A percentile compares a stretch with the other conserved stretches of the same genome.
These are phyloP conservation scores for Umbellularia californica DNA, from an alignment of 164 flowering plant genomes.

Conservation along the genomic window DNA sequence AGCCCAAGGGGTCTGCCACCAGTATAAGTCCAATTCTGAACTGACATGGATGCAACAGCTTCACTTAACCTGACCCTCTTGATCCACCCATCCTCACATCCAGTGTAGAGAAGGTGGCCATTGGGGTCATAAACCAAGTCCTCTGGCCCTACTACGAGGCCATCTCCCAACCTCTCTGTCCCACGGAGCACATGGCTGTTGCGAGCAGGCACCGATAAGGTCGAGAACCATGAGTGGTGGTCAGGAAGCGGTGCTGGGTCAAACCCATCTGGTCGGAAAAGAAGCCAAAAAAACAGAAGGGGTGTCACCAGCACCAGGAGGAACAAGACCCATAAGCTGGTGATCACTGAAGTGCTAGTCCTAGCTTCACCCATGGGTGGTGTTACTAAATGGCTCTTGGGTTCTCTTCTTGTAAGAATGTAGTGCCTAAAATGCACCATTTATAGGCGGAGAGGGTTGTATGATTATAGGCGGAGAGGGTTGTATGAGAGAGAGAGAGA, in stretches of 20 bases:
- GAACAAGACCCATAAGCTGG: too few species aligned
- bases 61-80: conserved; percentile 45
- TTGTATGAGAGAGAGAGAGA: too few species aligned
- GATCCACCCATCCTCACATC: conserved; percentile 78
- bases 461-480: too few species aligned
- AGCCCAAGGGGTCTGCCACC: conserved; percentile 79
- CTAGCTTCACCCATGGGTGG: too few species aligned
- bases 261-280: conserved; percentile 28
- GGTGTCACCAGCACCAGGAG: too few species aligned
- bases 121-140: conserved; percentile 56
- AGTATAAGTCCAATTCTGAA: conserved; percentile 52
- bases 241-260: conserved; percentile 53
- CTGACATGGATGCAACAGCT: conserved; percentile 20
- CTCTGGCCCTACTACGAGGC: conserved; percentile 56
- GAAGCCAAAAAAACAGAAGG: too few species aligned
- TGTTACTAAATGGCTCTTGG: too few species aligned
- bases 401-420: too few species aligned
- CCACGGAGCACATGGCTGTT: conserved; percentile 33
- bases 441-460: too few species aligned
- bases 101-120: conserved; percentile 47
- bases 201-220: conserved; percentile 20
- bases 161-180: conserved; percentile 45
- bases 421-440: too few species aligned
- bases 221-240: conserved; percentile 16
- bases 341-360: too few species aligned